phyloP scores from a whole-genome alignment of 2,329 filamentous ascomycete genomes.

The Fusarium luffae region DNA sequence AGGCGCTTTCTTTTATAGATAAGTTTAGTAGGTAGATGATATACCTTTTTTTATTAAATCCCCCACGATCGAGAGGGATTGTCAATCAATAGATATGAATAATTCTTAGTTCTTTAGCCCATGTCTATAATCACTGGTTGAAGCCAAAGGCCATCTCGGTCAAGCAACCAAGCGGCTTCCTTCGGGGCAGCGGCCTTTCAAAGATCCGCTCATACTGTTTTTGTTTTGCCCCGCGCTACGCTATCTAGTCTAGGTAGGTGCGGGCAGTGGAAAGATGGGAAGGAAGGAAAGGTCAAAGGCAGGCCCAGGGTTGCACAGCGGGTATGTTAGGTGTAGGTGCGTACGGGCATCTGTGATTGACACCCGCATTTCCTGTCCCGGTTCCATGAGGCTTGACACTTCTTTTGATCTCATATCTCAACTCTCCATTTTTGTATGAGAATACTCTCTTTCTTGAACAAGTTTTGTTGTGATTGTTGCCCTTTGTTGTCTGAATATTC shows the following conservation, averaged over 20 bases:
- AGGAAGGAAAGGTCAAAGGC: neutral
- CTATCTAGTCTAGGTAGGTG: neutral
- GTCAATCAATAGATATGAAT: neutral
- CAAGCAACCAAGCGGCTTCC: conserved; percentile 20
- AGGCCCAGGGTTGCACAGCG: neutral
- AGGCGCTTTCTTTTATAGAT: neutral
- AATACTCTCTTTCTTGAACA: neutral
- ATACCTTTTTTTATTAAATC: neutral
- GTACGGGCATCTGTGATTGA: neutral
- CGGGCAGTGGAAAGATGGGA: neutral
- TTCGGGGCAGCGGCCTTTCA: conserved; percentile 43
- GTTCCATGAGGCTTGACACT: conserved; percentile 30
- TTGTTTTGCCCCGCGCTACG: conserved; percentile 24
- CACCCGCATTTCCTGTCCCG: conserved; percentile 19
- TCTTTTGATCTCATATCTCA: conserved; percentile 7
- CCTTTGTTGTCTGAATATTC: neutral
- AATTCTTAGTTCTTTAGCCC: neutral
- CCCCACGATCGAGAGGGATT: neutral
- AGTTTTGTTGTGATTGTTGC: neutral
- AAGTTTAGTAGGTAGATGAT: neutral
- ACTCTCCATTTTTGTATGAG: neutral
- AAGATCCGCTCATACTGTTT: conserved; percentile 37
- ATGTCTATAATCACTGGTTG: neutral
- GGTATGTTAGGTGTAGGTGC: neutral
- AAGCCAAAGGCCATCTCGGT: neutral